A percentile compares a stretch with the other conserved stretches of the same genome.
Conservation (phyloP, 2,329 filamentous ascomycete genomes). For the Aspergillus chevalieri region DNA sequence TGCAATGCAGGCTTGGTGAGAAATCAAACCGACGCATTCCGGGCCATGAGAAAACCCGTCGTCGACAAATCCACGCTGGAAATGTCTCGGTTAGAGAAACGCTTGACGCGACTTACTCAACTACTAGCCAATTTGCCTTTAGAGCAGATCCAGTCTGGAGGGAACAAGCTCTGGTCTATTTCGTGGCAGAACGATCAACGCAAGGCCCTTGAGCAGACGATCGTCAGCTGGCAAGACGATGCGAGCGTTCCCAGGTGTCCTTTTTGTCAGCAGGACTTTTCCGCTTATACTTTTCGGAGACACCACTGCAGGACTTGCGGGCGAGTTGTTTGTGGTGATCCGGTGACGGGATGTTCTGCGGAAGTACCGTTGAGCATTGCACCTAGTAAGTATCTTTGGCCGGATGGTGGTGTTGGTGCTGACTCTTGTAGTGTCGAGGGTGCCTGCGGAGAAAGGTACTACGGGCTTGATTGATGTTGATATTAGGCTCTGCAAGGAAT, state of each 20-base stretch:
- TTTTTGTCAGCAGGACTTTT: slow-evolving; percentile 94
- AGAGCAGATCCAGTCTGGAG: slow-evolving; percentile 52
- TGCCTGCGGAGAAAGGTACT: slow-evolving; percentile 38
- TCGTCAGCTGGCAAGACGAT: slow-evolving; percentile 95
- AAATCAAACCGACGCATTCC: slow-evolving; percentile 68
- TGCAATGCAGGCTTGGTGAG: slow-evolving; percentile 49
- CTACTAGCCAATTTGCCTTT: slow-evolving; percentile 70
- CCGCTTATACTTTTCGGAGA: slow-evolving; percentile 82
- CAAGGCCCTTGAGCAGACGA: slow-evolving; percentile 78
- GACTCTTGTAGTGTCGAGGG: slow-evolving; percentile 29
- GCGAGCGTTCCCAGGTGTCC: slow-evolving; percentile 72
- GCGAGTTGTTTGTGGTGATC: slow-evolving; percentile 85
- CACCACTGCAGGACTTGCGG: slow-evolving; percentile 96
- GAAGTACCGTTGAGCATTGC: slow-evolving; percentile 77
- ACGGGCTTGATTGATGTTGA: slow-evolving; percentile 63
- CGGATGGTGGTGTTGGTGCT: slow-evolving; percentile 2
- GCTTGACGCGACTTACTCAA: slow-evolving; percentile 82
- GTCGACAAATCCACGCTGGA: slow-evolving; percentile 84
- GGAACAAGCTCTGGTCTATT: slow-evolving; percentile 46
- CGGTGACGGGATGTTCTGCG: slow-evolving; percentile 72
- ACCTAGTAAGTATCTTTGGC: slow-evolving; percentile 44
- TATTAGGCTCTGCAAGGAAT: slow-evolving; percentile 87
- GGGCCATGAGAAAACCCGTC: slow-evolving; percentile 63
- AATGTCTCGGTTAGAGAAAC: slow-evolving; percentile 81
- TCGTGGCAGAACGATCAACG: slow-evolving; percentile 67